Base-by-base conservation (phyloP, 495 filamentous ascomycete genomes). In the Talaromyces adpressus region DNA sequence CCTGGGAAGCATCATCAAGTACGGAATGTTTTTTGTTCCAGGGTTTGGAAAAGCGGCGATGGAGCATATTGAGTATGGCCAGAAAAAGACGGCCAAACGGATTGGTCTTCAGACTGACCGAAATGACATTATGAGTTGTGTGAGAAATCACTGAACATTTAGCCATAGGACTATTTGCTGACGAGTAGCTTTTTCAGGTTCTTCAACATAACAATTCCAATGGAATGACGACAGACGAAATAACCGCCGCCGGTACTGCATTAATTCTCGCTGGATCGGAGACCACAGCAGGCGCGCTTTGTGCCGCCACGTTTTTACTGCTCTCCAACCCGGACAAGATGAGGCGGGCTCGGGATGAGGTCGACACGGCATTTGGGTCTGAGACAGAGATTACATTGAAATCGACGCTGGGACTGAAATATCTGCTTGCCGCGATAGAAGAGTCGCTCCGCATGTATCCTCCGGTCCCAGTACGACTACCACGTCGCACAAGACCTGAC, bases 371-470 rank as follows among this genome's bases (percentile, higher is more conserved):
- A 47, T 47, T 47, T 18, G n/a, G n/a, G 11, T 12, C 11, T 47
- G 39, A 47, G 39, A 12, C 11, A 6, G 39, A 47, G n/a, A 47
- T 47, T 18, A 47, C 11, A 12, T 12, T 47, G 39, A 12, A 12
- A 47, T 12, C 11, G 11, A 47, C 39, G 11, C 11, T 18, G n/a
- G n/a, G 39, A 18, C n/a, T 47, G 2, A 47, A 12, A 4, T 82
- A 79, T 57, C 62, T 81, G 0, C 65, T 62, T 8, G 79, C 79
- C 11, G 73, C 77, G 5, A 66, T 83, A 36, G 69, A 74, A 4
- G 81, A 83, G 67, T 69, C 71, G 0, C 71, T 82, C 6, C 72
- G 81, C 4, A 69, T 81, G 25, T 79, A 76, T 57, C 79, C 80
- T 0, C 71, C 74, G 0, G 70, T 75, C 5, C 68, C 72, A 12